phyloP scores from a whole-genome alignment of 495 filamentous ascomycete species.

The Aspergillus taichungensis region DNA sequence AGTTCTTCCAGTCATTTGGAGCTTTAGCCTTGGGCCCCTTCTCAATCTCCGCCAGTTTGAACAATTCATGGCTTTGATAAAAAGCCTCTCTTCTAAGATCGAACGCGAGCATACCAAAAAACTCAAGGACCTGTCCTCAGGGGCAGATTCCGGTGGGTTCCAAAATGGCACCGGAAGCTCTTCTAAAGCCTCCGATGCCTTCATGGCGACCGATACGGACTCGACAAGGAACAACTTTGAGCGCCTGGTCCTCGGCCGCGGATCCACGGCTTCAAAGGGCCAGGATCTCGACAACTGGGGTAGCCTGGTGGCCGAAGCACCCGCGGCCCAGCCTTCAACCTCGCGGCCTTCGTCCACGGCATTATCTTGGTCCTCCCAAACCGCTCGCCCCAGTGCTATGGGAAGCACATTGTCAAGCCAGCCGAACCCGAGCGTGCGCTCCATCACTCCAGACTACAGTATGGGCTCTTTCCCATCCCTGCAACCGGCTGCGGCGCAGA shows the following conservation, averaged over 20 bases:
- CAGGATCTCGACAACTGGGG: constrained; percentile 32
- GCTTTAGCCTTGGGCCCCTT: constrained; percentile 82
- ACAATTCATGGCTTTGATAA: constrained; percentile 79
- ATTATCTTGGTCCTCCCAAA: constrained; percentile 41
- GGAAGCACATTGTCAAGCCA: constrained; percentile 13
- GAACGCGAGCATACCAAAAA: constrained; percentile 85
- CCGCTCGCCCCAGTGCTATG: constrained; percentile 13
- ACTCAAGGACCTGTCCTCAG: constrained; percentile 66
- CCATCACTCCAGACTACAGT: constrained; percentile 46
- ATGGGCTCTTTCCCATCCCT: constrained; percentile 42
- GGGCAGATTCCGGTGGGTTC: constrained; percentile 32
- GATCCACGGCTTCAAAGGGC: constrained; percentile 12
- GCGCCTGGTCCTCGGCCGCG: constrained; percentile 67
- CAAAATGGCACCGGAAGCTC: constrained; percentile 22
- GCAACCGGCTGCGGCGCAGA: constrained; percentile 27
- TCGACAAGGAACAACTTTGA: constrained; percentile 68
- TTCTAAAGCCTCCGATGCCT: constrained; percentile 14
- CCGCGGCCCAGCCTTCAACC: constrained; percentile 15
- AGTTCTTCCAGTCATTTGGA: constrained; percentile 81
- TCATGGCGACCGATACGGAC: constrained; percentile 23
- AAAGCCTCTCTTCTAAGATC: constrained; percentile 64
- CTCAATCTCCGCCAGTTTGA: constrained; percentile 82
- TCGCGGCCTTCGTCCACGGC: constrained; percentile 23
- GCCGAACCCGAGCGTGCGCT: constrained; percentile 27
- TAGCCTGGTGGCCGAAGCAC: constrained; percentile 24